phyloP scores from a whole-genome alignment of 768 basidiomycete species.

The Amanita pallidorosea region DNA sequence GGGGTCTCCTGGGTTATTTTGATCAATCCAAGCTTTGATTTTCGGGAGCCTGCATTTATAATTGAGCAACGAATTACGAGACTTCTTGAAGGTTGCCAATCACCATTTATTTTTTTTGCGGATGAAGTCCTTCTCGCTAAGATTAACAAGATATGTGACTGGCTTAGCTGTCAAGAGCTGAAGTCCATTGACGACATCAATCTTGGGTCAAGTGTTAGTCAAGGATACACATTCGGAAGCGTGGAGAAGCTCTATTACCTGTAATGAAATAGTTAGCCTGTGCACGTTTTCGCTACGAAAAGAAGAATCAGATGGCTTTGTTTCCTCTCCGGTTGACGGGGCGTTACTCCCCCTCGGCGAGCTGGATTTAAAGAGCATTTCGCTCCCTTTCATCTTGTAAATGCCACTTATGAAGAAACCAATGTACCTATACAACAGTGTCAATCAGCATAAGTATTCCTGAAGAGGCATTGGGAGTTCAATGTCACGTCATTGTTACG shows the following conservation, averaged over 20 bases:
- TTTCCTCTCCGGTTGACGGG: constrained; percentile 66
- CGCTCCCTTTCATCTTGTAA: constrained; percentile 66
- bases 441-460: background rate
- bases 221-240: background rate
- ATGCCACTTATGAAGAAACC: constrained; percentile 2
- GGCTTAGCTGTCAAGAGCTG: constrained; percentile 93
- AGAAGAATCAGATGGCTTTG: constrained; percentile 27
- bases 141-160: constrained; percentile 95
- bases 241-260: constrained; percentile 6
- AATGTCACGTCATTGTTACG: background rate
- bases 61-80: background rate
- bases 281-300: background rate
- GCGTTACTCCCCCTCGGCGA: constrained; percentile 95
- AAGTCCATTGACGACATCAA: constrained; percentile 84
- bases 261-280: background rate
- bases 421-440: background rate
- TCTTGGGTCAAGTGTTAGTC: constrained; percentile 32
- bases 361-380: constrained; percentile 84
- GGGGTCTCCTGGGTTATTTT: constrained; percentile 89
- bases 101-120: constrained; percentile 99
- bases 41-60: constrained; percentile 61
- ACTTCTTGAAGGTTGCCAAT: background rate
- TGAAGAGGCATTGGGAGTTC: background rate
- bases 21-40: constrained; percentile 98
- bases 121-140: constrained; percentile 88